A percentile compares a stretch with the other conserved stretches of the same genome.
Conservation (phyloP, 23 red algal species). For the Gracilaria vermiculophylla region DNA sequence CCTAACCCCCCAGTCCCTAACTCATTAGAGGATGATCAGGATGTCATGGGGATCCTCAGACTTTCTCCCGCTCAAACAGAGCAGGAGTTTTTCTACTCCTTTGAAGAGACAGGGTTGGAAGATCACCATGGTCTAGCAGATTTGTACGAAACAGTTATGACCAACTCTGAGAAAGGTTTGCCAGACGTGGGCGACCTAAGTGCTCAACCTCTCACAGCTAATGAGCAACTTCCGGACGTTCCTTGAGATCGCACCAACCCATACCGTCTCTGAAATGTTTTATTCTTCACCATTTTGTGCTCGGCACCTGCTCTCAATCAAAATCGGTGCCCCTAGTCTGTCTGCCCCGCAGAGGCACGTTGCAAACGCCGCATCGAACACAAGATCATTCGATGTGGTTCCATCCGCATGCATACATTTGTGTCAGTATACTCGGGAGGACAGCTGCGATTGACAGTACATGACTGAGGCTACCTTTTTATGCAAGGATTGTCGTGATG, state of each 20-base stretch:
- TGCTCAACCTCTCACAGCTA: background rate
- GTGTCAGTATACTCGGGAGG: background rate
- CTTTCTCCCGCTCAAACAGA: slow-evolving; percentile 44
- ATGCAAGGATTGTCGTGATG: background rate
- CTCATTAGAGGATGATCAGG: slow-evolving; percentile 37
- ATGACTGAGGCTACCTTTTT: background rate
- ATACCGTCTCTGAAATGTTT: background rate
- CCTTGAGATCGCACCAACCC: background rate
- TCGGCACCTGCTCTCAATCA: background rate
- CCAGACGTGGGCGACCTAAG: slow-evolving; percentile 7
- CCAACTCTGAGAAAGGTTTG: slow-evolving; percentile 8
- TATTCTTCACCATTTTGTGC: background rate
- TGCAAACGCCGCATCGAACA: background rate
- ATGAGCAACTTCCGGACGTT: slow-evolving; percentile 6
- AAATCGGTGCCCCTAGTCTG: background rate
- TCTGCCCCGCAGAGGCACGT: background rate
- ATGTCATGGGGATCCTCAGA: slow-evolving; percentile 35
- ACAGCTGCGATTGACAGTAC: background rate
- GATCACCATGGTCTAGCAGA: slow-evolving; percentile 59
- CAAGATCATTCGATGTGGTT: background rate
- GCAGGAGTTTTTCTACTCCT: slow-evolving; percentile 50
- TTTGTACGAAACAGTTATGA: slow-evolving; percentile 69
- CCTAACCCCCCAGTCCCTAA: background rate
- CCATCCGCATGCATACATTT: background rate
- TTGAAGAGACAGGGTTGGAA: slow-evolving; percentile 24